These are phyloP conservation scores for Entomortierella chlamydospora DNA, from an alignment of 192 early-diverging fungal species.

Conservation along the genomic window DNA sequence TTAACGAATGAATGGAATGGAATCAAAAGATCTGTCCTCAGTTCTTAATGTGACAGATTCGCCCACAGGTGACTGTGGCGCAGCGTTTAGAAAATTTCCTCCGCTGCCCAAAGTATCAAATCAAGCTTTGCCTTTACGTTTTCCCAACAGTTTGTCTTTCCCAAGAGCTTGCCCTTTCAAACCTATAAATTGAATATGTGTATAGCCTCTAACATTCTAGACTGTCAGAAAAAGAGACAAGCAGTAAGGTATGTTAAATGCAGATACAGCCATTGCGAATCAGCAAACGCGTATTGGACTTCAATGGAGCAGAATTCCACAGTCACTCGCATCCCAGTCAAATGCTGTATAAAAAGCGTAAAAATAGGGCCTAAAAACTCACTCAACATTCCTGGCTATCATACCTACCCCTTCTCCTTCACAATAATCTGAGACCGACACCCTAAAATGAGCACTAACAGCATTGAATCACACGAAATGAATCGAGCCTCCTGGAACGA, in stretches of 20 bases:
- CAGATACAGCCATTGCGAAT: no score
- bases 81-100: neutral
- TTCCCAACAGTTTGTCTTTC: no score
- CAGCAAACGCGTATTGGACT: neutral
- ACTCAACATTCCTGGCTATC: no score
- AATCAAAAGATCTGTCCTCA: neutral
- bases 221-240: no score
- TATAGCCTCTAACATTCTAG: no score
- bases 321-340: neutral
- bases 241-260: no score
- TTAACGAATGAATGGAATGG: neutral
- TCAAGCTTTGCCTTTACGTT: no score
- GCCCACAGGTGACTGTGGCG: constrained; percentile 3
- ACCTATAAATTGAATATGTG: no score
- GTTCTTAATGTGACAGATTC: no score
- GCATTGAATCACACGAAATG: constrained; percentile 21
- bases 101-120: neutral
- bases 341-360: neutral
- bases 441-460: constrained; percentile 2
- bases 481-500: constrained; percentile 49
- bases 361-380: neutral
- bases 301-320: constrained; percentile 7
- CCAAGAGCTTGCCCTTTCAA: no score
- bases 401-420: no score
- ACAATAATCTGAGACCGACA: neutral